Base-by-base conservation (phyloP, 257 asterid species). In the Primulina eburnea region DNA sequence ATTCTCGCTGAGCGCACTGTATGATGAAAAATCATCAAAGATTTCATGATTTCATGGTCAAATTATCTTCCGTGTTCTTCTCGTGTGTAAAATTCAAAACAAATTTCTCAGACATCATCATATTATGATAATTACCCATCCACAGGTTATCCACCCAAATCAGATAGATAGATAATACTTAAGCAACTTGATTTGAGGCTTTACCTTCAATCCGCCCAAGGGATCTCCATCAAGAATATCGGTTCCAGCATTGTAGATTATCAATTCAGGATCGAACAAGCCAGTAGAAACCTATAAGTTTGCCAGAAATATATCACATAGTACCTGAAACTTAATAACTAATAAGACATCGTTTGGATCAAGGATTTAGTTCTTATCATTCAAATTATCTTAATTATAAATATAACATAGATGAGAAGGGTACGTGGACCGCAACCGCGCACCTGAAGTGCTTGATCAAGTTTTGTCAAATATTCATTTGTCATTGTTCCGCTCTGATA, bases 221-320 rank as follows among this genome's bases (percentile, higher is more conserved):
- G 97, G 98, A 76, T 93, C 98, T 68, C 98, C 98, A 75, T 86
- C 94, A 73, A 90, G 80, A 77, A 90, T 87, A 79, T 93, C 98
- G 29, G 98, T 90, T 43, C 98, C 98, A 69, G 96, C 98, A 80
- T 90, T 93, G 80, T 90, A 93, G 61, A 93, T 78, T 60, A 93
- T 82, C 83, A 93, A 76, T 79, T 89, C 95, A 47, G 98, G 96
- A 72, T 75, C 73, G 74, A 87, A 89, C 58, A 85, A 78, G 28
- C 73, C 73, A 43, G 84, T 81, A 52, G 94, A 94, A 73, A 93
- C 88, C 98, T 92, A 78, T 58, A 70, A 71, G 62, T 68, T 71
- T 75, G 68, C 68, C 59, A 26, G 65, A 78, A 73, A 68, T 47
- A 63, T 24, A 65, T 8, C 60, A 64, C 34, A 70, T 63, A 38